Evolutionary conservation across 257 asterid species (phyloP), one percentile per base, ranked within the genome.

Genomic region (Fraxinus cuspidata): DNA sequence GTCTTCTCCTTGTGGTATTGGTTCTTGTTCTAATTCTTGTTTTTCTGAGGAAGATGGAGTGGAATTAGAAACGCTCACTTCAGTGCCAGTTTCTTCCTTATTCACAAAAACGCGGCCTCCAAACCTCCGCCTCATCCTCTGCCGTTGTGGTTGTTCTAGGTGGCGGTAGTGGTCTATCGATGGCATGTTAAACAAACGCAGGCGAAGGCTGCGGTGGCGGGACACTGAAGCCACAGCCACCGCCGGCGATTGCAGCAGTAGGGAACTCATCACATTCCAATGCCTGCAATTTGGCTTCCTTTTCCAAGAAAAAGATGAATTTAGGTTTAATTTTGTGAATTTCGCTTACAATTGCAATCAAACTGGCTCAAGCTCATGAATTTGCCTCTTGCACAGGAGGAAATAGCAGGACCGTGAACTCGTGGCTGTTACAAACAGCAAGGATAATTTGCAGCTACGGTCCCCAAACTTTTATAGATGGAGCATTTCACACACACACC

Each of bases 21-120:
- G 79, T 68, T 25, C 68, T 60, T 2, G 29, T 60, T 60, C 34
- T 60, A 25, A 23, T 25, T 60, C 68, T 25, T 21, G 32, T 8
- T 8, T 60, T 60, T 23, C 68, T 60, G 80, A 38, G 79, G 84
- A 63, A 23, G 68, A 31, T 44, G 91, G 79, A 21, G 80, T 13
- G 19, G 86, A 70, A 37, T 87, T 66, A 34, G 86, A 70, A 47
- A 85, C 65, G 64, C 81, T 74, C 34, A 81, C 81, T 40, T 79
- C 78, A 40, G 32, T 60, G 32, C 37, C 70, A 40, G 88, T 78
- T 49, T 87, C 89, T 70, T 88, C 89, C 58, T 76, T 79, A 58
- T 82, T 85, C 58, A 86, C 92, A 71, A 85, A 80, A 9, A 90
- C 72, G n/a, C 73, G 63, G 44, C 81, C 85, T 71, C 63, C 44